These are phyloP conservation scores for Vigna hirtella DNA, from an alignment of 306 rosid genomes.

Conservation along the genomic window DNA sequence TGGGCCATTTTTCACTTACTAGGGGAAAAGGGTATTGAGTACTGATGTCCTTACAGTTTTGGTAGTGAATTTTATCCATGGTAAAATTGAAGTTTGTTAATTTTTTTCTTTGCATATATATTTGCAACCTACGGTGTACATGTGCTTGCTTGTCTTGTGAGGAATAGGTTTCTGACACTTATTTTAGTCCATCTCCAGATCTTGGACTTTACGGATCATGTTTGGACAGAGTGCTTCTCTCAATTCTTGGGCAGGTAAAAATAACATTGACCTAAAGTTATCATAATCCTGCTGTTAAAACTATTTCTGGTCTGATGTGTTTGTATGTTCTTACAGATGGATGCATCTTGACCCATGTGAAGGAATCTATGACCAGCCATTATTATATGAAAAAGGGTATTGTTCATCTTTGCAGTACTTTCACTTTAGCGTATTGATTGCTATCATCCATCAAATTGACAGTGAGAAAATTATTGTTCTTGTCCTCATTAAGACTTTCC, in stretches of 20 bases:
- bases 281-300: slow-evolving; percentile 26
- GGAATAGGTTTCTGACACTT: slow-evolving; percentile 38
- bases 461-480: slow-evolving; percentile 32
- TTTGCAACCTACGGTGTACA: not conserved
- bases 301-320: slow-evolving; percentile 8
- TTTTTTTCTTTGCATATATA: slow-evolving; percentile 19
- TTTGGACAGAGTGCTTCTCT: slow-evolving; percentile 98
- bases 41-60: slow-evolving; percentile 21
- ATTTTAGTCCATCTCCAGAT: slow-evolving; percentile 61
- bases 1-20: slow-evolving; percentile 28
- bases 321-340: slow-evolving; percentile 72
- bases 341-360: slow-evolving; percentile 99
- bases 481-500: slow-evolving; percentile 19
- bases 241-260: slow-evolving; percentile 72
- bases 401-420: slow-evolving; percentile 32
- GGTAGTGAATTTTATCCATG: slow-evolving; percentile 21
- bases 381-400: slow-evolving; percentile 96
- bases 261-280: slow-evolving; percentile 31
- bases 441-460: slow-evolving; percentile 40
- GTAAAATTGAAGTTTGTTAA: slow-evolving; percentile 29
- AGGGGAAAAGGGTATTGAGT: slow-evolving; percentile 5
- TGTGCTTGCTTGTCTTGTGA: slow-evolving; percentile 28
- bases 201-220: slow-evolving; percentile 83
- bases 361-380: slow-evolving; percentile 81
- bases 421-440: slow-evolving; percentile 8